Base-by-base conservation (phyloP, 2,329 filamentous ascomycete genomes). In the Cladosporium sp. region DNA sequence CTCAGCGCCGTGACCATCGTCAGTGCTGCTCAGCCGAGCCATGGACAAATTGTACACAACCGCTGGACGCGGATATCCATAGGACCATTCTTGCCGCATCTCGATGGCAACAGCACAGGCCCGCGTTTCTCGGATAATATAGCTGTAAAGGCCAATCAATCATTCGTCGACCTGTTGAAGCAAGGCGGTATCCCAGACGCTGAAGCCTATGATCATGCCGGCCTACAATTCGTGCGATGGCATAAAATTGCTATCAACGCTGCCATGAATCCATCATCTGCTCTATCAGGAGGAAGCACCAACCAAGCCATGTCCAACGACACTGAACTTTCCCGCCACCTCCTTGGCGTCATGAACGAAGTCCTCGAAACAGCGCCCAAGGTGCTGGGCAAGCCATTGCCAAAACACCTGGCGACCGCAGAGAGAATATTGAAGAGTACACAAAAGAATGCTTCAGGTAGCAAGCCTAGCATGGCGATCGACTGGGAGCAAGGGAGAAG, bases 161-260 rank as follows among this genome's bases (percentile, higher is more conserved):
- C 71, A 2, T 79, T 89, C 57, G 75, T 80, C 20, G 71, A 72
- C n/a, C 79, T 83, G 71, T 81, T 85, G 69, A 74, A 74, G 12
- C 73, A 81, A n/a, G 86, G 85, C 36, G 82, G 81, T 1, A 83
- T 90, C 62, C 79, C 79, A 58, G 87, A 90, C 70, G 84, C 85
- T 4, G 82, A 85, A 60, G 75, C 80, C 7, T 84, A 87, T 64
- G 79, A 82, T 47, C 85, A 89, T 70, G 74, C 84, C 32, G 86
- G 84, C 59, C 75, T 90, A 45, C 88, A 90, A 71, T 80, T 84
- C 40, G 82, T 90, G 17, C 79, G 87, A 22, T 90, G 87, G 87
- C 87, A 90, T 71, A 90, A 90, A 71, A 82, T 90, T 61, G 86
- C 85, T 65, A 89, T 90, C 76, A 90, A 90, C 70, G 85, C 86